Conservation (phyloP, 768 basidiomycete species). For the Ephemerocybe angulata region DNA sequence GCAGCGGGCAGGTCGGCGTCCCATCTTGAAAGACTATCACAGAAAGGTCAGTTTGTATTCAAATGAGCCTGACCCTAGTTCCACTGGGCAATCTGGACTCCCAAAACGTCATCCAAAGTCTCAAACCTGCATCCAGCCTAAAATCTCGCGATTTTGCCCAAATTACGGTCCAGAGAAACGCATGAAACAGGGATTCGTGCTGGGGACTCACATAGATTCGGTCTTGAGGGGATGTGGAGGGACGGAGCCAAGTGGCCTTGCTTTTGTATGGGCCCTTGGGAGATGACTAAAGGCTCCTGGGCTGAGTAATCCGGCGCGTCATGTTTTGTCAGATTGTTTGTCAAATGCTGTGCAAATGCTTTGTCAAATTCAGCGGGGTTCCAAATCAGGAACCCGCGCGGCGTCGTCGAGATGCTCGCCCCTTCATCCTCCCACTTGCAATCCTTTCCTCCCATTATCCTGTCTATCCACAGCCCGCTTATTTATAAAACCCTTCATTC, state of each 20-base stretch:
- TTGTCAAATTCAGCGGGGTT: too few relatives aligned
- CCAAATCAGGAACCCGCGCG: too few relatives aligned
- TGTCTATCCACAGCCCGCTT: too few relatives aligned
- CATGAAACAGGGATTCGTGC: neutral
- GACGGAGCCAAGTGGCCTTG: neutral
- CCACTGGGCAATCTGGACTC: neutral
- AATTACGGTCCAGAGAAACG: neutral
- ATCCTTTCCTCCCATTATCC: too few relatives aligned
- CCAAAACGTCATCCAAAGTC: slow-evolving; percentile 18
- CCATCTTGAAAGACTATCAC: slow-evolving; percentile 55
- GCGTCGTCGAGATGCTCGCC: too few relatives aligned
- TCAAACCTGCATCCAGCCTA: slow-evolving; percentile 11
- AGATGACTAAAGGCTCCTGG: neutral
- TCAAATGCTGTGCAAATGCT: too few relatives aligned
- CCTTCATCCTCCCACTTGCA: too few relatives aligned
- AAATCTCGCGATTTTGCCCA: neutral
- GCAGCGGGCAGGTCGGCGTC: slow-evolving; percentile 96
- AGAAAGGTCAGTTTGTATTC: slow-evolving; percentile 3
- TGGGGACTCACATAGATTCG: slow-evolving; percentile 1
- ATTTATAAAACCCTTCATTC: too few relatives aligned
- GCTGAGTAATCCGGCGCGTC: too few relatives aligned
- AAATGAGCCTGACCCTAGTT: slow-evolving; percentile 9
- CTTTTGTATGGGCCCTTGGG: neutral
- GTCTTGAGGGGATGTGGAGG: neutral
- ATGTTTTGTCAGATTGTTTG: too few relatives aligned